Base-by-base conservation (phyloP, 75 land plant genomes). In the Ceratopteris richardii region DNA sequence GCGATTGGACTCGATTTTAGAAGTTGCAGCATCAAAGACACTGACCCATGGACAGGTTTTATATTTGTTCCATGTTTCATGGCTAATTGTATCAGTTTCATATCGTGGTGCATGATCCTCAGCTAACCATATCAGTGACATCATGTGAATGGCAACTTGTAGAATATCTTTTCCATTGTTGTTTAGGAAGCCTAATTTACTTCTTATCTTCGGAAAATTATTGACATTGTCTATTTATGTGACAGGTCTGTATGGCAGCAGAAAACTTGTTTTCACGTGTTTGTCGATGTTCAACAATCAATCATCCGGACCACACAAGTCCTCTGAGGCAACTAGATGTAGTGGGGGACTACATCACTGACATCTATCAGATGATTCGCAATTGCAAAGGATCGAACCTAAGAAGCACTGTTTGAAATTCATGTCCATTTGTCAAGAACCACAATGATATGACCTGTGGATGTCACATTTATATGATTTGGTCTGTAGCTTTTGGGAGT, bases 41-140 rank as follows among this genome's bases (percentile, higher is more conserved):
- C 76, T 73, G 53, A 60, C 61, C 16, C 51, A 52, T 29, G 69
- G 70, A 6, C 70, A 73, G 70, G 76, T 73, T 25, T 62, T 43
- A 14, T 54, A 31, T 21, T 6, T 44, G 6, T 33, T 3, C 9
- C 37, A 33, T n/a, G n/a, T 42, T 42, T 42, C 44, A 42, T 42
- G 16, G 13, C 13, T 13, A 13, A 13, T 42, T 42, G 17, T 13
- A 13, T 42, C 17, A 42, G 17, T 13, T 13, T 42, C 44, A 13
- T 17, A 42, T 42, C 16, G 44, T 17, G n/a, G n/a, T n/a, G n/a
- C n/a, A n/a, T n/a, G n/a, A n/a, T n/a, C n/a, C n/a, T n/a, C n/a
- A n/a, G n/a, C n/a, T n/a, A n/a, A n/a, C n/a, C n/a, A n/a, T n/a
- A n/a, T n/a, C n/a, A n/a, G n/a, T n/a, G n/a, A n/a, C n/a, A n/a